Conservation (phyloP, 2,329 filamentous ascomycete genomes). For the Pezicula carpinea region DNA sequence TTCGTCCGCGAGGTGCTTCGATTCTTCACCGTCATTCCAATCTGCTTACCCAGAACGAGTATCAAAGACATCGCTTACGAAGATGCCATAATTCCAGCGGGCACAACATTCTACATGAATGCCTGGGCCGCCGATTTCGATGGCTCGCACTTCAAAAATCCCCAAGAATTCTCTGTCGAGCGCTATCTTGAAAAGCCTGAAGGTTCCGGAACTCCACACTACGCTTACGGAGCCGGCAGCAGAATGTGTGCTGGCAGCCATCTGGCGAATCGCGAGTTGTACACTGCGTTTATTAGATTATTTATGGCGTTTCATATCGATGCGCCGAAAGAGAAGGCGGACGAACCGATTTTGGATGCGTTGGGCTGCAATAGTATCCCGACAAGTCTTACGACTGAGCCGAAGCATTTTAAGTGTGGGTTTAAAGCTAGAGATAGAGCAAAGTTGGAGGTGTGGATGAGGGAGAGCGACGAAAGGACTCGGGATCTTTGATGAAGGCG, state of each 20-base stretch:
- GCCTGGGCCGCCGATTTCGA: conserved; percentile 75
- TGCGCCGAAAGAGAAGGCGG: conserved; percentile 38
- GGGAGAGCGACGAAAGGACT: conserved; percentile 28
- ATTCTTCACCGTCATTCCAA: conserved; percentile 76
- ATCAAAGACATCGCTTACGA: conserved; percentile 70
- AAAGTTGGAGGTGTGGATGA: conserved; percentile 48
- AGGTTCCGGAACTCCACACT: conserved; percentile 54
- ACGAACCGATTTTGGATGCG: conserved; percentile 49
- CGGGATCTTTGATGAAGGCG: conserved; percentile 2
- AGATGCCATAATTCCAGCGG: conserved; percentile 62
- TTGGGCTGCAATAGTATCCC: conserved; percentile 53
- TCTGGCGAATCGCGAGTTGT: conserved; percentile 59
- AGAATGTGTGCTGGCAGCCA: conserved; percentile 61
- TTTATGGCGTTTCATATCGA: conserved; percentile 54
- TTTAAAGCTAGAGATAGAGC: conserved; percentile 43
- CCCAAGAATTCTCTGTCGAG: conserved; percentile 62
- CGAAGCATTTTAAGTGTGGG: conserved; percentile 58
- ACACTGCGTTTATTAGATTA: conserved; percentile 53
- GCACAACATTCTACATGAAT: conserved; percentile 80
- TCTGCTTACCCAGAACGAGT: conserved; percentile 68
- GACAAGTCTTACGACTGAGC: conserved; percentile 56
- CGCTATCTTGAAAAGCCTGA: conserved; percentile 54
- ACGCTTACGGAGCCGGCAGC: conserved; percentile 57
- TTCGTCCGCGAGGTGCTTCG: conserved; percentile 74
- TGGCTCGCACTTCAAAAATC: conserved; percentile 58